phyloP scores from a whole-genome alignment of 2,329 filamentous ascomycete genomes.

The Trichoderma brevicompactum region DNA sequence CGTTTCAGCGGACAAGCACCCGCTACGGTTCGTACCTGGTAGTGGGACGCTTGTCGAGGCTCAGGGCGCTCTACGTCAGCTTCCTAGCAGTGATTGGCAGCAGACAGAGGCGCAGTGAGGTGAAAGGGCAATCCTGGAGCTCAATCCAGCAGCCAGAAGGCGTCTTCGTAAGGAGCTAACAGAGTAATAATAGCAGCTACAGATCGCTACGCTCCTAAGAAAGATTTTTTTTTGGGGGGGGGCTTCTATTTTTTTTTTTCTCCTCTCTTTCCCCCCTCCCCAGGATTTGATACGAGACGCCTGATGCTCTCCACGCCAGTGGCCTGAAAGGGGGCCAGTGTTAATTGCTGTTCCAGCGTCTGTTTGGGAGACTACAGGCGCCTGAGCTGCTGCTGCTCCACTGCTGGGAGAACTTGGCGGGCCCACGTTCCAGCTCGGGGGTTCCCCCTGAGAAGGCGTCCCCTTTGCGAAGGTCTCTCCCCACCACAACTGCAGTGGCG shows the following conservation, averaged over 20 bases:
- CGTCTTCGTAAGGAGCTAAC: too few relatives aligned
- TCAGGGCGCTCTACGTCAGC: slow-evolving; percentile 27
- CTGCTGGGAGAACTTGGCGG: neutral
- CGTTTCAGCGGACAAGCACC: slow-evolving; percentile 22
- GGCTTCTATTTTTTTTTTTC: neutral
- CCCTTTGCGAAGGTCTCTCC: slow-evolving; percentile 15
- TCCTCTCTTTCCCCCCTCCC: neutral
- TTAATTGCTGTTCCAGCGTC: neutral
- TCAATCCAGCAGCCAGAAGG: neutral
- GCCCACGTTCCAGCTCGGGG: slow-evolving; percentile 27
- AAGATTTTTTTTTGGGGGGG: neutral
- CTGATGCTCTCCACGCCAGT: slow-evolving; percentile 16
- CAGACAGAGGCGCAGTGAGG: slow-evolving; percentile 27
- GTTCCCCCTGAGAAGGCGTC: slow-evolving; percentile 19
- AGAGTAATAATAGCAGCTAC: neutral
- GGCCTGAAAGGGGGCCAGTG: slow-evolving; percentile 20
- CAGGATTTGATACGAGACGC: slow-evolving; percentile 11
- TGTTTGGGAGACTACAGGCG: neutral
- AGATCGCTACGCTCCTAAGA: too few relatives aligned
- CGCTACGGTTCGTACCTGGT: neutral
- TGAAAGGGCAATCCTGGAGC: neutral
- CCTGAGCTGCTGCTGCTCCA: neutral
- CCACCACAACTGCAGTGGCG: neutral
- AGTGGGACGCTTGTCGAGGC: slow-evolving; percentile 21
- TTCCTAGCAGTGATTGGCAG: slow-evolving; percentile 18